Base-by-base conservation (phyloP, 2,329 filamentous ascomycete species). In the Elsinoe australis region DNA sequence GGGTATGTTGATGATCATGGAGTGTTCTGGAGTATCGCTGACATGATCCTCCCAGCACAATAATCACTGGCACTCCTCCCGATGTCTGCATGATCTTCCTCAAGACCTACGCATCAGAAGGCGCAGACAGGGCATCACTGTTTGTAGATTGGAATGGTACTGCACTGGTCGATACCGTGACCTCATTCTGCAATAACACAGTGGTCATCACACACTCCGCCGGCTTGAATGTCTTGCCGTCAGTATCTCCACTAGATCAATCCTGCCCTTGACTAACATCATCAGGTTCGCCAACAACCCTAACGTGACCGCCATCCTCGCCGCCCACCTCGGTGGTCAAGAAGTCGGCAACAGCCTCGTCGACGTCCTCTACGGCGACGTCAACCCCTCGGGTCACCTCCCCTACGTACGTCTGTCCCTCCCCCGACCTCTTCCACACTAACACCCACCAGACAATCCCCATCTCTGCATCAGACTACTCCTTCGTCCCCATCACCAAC, bases 81-180 rank as follows among this genome's bases (percentile, higher is more conserved):
- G 66, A 71, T 6, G 73, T 77, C 7, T 70, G 55, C 60, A 64
- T 80, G n/a, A 76, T 80, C 22, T 76, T 80, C 61, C 65, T 80
- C 50, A 81, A 80, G 73, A 74, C 59, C 10, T 73, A 63, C 59
- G 70, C 71, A 0, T 60, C 63, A 2, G 71, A 74, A 57, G 69
- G 64, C 35, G 59, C 54, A n/a, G 71, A 74, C 52, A 63, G 71
- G 15, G 50, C 51, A 3, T 58, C 59, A 5, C 59, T 73, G 4
- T 55, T 61, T 19, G 58, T 64, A n/a, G 69, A 72, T 55, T 71
- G 66, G 62, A 61, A 73, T 50, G 62, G 61, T 18, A 62, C 62
- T 3, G 58, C 59, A 47, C 42, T 73, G 4, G 71, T 73, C n/a
- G 60, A 74, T 39, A 61, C 62, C 1, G 67, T 73, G 5, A 68